phyloP scores from a whole-genome alignment of 1,139 yeast species.

The Geotrichum bryndzae region DNA sequence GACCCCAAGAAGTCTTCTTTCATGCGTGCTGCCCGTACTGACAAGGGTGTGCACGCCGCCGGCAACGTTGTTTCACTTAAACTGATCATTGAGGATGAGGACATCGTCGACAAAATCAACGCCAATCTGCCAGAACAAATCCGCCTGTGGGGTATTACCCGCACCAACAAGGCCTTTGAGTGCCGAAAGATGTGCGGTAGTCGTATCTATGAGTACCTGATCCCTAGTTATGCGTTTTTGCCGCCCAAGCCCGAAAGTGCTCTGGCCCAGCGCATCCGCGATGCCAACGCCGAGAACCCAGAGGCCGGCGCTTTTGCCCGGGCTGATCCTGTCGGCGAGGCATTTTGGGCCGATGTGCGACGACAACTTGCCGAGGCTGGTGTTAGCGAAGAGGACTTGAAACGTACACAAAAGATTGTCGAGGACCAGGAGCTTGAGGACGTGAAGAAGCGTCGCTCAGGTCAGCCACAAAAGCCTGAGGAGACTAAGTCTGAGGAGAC shows the following conservation, averaged over 20 bases:
- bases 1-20: slow-evolving; percentile 88
- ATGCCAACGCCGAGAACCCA: slow-evolving; percentile 51
- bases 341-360: slow-evolving; percentile 63
- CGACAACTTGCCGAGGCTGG: slow-evolving; percentile 29
- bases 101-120: slow-evolving; percentile 69
- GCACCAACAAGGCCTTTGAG: slow-evolving; percentile 88
- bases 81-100: slow-evolving; percentile 82
- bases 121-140: slow-evolving; percentile 72
- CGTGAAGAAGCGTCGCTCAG: slow-evolving; percentile 23
- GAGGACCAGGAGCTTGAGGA: slow-evolving; percentile 27
- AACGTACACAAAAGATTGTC: slow-evolving; percentile 34
- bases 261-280: slow-evolving; percentile 53
- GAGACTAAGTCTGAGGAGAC: slow-evolving; percentile 23
- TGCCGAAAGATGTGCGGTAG: slow-evolving; percentile 94
- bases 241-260: slow-evolving; percentile 80
- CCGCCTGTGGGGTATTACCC: slow-evolving; percentile 85
- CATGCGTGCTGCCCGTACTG: slow-evolving; percentile 96
- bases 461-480: slow-evolving; percentile 28
- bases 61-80: slow-evolving; percentile 89
- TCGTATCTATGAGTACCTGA: slow-evolving; percentile 83
- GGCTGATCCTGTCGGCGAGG: slow-evolving; percentile 59
- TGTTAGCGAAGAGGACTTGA: slow-evolving; percentile 33
- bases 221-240: slow-evolving; percentile 83
- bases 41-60: slow-evolving; percentile 98
- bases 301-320: slow-evolving; percentile 43